A percentile compares a stretch with the other conserved stretches of the same genome.
phyloP scores from a whole-genome alignment of 2,329 filamentous ascomycete species.

The Monosporascus cannonballus region DNA sequence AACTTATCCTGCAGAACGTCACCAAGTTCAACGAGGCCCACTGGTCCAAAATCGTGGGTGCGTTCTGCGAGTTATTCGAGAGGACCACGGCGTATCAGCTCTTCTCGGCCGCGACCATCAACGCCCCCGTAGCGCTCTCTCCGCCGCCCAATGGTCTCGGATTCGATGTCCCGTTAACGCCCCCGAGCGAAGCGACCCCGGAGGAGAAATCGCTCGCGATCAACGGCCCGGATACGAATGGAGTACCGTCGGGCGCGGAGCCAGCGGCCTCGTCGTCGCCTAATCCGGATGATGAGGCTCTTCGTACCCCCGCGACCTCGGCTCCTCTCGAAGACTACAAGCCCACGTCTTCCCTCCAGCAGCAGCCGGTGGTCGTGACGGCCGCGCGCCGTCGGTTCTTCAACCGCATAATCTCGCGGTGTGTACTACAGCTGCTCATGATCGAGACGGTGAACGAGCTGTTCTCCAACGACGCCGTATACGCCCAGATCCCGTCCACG shows the following conservation, averaged over 20 bases:
- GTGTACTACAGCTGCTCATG: slow-evolving; percentile 95
- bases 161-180: slow-evolving; percentile 40
- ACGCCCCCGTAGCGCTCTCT: slow-evolving; percentile 44
- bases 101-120: slow-evolving; percentile 72
- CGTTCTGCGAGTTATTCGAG: slow-evolving; percentile 93
- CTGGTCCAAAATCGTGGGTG: slow-evolving; percentile 90
- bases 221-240: slow-evolving; percentile 45
- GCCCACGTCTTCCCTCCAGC: slow-evolving; percentile 68
- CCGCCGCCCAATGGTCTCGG: slow-evolving; percentile 47
- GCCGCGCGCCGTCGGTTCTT: slow-evolving; percentile 91
- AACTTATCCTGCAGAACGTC: slow-evolving; percentile 94
- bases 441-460: slow-evolving; percentile 99
- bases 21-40: slow-evolving; percentile 81
- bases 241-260: slow-evolving; percentile 27
- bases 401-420: slow-evolving; percentile 98
- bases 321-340: slow-evolving; percentile 78
- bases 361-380: slow-evolving; percentile 87
- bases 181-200: slow-evolving; percentile 29
- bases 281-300: slow-evolving; percentile 14
- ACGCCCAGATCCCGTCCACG: slow-evolving; percentile 81
- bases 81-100: slow-evolving; percentile 91
- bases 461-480: slow-evolving; percentile 95
- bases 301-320: slow-evolving; percentile 23
- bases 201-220: slow-evolving; percentile 57
- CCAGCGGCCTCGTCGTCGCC: slow-evolving; percentile 16